phyloP scores from a whole-genome alignment of 1,139 yeast genomes.

The Taphrina populina region DNA sequence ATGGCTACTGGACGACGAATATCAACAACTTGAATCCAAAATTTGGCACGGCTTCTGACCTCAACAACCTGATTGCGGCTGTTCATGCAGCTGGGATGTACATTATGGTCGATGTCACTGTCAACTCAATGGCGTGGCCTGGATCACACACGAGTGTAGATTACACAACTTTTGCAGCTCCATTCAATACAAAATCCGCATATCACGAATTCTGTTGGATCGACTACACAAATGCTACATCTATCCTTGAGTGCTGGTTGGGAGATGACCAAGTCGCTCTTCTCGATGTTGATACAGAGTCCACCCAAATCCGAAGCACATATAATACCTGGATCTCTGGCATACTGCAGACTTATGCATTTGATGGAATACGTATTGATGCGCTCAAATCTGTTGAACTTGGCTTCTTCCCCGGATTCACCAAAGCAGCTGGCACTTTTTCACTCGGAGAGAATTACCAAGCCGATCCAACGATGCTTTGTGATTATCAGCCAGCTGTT shows the following conservation, averaged over 20 bases:
- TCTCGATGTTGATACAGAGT: conserved; percentile 33
- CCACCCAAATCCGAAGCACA: conserved; percentile 18
- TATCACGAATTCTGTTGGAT: conserved; percentile 35
- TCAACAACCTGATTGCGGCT: conserved; percentile 30
- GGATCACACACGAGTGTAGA: conserved; percentile 22
- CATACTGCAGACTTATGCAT: conserved; percentile 22
- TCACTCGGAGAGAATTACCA: conserved; percentile 36
- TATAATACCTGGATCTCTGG: conserved; percentile 22
- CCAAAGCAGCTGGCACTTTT: conserved; percentile 34
- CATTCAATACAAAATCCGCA: conserved; percentile 33
- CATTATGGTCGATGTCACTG: conserved; percentile 36
- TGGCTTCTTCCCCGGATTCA: conserved; percentile 33
- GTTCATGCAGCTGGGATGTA: conserved; percentile 36
- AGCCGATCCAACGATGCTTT: conserved; percentile 31
- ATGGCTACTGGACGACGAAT: conserved; percentile 37
- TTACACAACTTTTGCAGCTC: conserved; percentile 24
- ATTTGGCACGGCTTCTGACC: conserved; percentile 35
- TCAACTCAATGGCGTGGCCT: conserved; percentile 35
- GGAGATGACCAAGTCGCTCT: conserved; percentile 34
- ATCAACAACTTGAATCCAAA: conserved; percentile 34
- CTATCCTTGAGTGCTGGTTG: conserved; percentile 36
- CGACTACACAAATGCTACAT: conserved; percentile 34
- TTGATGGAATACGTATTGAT: conserved; percentile 38
- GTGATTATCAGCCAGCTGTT: conserved; percentile 33
- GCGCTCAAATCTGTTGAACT: conserved; percentile 34